Base-by-base conservation (phyloP, 1,284 basidiomycete species). In the Moesziomyces parantarcticus region DNA sequence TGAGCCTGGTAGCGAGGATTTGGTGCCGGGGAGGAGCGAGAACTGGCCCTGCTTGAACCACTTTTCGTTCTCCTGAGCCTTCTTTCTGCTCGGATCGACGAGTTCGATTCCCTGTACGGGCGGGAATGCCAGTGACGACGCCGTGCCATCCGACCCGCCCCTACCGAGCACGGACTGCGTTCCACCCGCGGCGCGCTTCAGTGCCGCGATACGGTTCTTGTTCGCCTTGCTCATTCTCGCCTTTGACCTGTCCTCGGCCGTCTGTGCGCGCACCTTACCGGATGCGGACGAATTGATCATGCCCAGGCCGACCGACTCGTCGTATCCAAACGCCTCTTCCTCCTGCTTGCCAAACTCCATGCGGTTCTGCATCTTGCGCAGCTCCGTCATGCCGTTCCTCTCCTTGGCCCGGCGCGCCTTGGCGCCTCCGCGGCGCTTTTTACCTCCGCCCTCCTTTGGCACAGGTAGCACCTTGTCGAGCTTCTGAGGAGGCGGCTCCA, bases 201-300 rank as follows among this genome's bases (percentile, higher is more conserved):
- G 69, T 25, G 76, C 74, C 5, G 83, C 79, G n/a, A 86, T 60
- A 25, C 96, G 90, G 55, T 95, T 87, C 84, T 94, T 94, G 86
- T 97, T 97, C 45, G 90, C 89, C 85, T 97, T 95, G n/a, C 93
- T 96, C 85, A 99, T 87, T 87, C 97, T 97, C 42, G 94, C 96
- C 87, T 91, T 90, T 85, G 90, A 93, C 86, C 92, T 92, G 29
- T 91, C 88, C 84, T 98, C 94, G 59, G 91, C 93, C 47, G 89
- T 85, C 50, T 90, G 90, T 10, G 93, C 94, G 57, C 96, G 88
- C 47, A 99, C 91, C 84, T 92, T 92, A 32, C 96, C 96, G 18
- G 90, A 90, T 20, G 89, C 86, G 52, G 87, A 88, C 46, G 93
- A 93, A 71, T 71, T 66, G 45, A 98, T 93, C 94, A 99, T 98